Base-by-base conservation (phyloP, 2,329 filamentous ascomycete genomes). In the Pseudogymnoascus sp. region DNA sequence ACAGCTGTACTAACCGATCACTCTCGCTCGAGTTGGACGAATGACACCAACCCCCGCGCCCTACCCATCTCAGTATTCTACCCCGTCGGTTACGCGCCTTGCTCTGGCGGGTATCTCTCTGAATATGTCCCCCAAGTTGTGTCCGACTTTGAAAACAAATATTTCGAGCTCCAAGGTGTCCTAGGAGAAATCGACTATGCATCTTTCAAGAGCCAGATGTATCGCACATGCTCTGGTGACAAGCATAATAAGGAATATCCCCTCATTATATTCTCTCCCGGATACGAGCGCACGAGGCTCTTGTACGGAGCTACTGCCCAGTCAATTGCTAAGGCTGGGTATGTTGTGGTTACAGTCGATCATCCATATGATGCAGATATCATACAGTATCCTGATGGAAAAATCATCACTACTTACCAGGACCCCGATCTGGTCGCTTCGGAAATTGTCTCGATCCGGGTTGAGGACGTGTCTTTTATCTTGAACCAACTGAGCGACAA, bases 261-360 rank as follows among this genome's bases (percentile, higher is more conserved):
- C 12, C 58, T 69, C 11, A 50, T 77, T 5, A 58, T 76, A 14
- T 70, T 78, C 62, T 75, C 75, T 6, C 74, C 76, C 6, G 75
- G 73, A 4, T 66, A 71, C 25, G 69, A 69, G n/a, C 69, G 68
- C 1, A 69, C 70, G 4, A 68, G 77, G 1, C 65, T 75, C 1
- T 63, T 75, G 22, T 79, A 79, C 65, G 71, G 68, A 14, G 72
- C 69, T 30, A 69, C 76, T 3, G 75, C 75, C 1, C 71, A 74
- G 35, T 68, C 72, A 18, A 65, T 80, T 57, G 74, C 75, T 7
- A 74, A 74, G 18, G 65, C 70, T 7, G 76, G 77, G 6, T 76
- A 72, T 62, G 71, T 72, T 7, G 75, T 79, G 9, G 67, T 77
- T 4, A 68, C 75, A 3, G 69, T 80, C 59, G 77, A 79, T 64